Evolutionary conservation across 768 basidiomycete species (phyloP), one percentile per base, ranked within the genome.

Genomic region (Epithele typhae): DNA sequence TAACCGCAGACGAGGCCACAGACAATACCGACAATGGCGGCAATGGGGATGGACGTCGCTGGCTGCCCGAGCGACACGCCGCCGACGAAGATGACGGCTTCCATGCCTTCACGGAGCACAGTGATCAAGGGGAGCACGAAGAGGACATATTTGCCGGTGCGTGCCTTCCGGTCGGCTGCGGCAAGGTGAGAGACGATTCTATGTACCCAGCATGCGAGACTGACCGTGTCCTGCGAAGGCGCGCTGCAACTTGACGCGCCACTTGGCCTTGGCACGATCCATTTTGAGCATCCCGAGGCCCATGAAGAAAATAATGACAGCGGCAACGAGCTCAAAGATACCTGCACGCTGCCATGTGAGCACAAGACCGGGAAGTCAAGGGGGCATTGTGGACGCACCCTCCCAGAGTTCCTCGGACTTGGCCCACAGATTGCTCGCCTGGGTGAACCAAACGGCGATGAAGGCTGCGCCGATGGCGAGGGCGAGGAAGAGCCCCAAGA

Each of bases 371-470:
- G n/a, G n/a, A n/a, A n/a, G n/a, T n/a, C n/a, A n/a, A n/a, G n/a
- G n/a, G n/a, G n/a, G n/a, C n/a, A n/a, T n/a, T n/a, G 10, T 62
- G 10, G 5, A 73, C 60, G 61, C 54, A 77, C 94, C 95, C 75
- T 98, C 95, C 95, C 95, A 97, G 47, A 94, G 67, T 45, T 82
- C 76, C 67, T 98, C 95, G 5, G 91, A 79, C 59, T 81, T 81
- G 33, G 75, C 63, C 87, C 91, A 97, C 15, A 98, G 75, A 63
- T 96, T 71, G 18, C 76, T 74, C 0, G 94, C 85, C 59, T 88
- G 81, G 24, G 92, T 97, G 69, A 95, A 97, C 87, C 92, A 98
- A 34, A 96, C 78, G 6, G 87, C 92, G 52, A 97, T 87, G 67
- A 95, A 97, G 2, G 91, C 83, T 11, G 88, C 92, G 25, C 94